Base-by-base conservation (phyloP, 2,329 filamentous ascomycete species). In the Cyphellophora attinorum region DNA sequence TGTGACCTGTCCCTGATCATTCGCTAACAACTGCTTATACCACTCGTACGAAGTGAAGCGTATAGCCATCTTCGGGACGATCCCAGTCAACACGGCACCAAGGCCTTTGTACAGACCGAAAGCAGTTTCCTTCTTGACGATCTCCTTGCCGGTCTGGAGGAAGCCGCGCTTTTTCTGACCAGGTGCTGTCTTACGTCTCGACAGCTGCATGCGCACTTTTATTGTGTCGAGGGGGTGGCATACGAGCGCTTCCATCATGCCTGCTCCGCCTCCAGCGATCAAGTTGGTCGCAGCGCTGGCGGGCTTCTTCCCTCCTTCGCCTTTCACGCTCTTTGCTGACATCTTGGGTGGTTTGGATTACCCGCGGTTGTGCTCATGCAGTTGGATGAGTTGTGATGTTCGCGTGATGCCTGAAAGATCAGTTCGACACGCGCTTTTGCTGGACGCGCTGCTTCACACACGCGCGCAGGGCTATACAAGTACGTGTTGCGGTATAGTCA, bases 121-220 rank as follows among this genome's bases (percentile, higher is more conserved):
- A 1, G 86, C 85, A 11, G 91, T 95, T 67, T 98, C 91, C 53
- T 82, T 80, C 56, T 76, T 75, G 35, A 94, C 77, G 51, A 98
- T 96, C 50, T 93, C 83, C 43, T 71, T 62, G 42, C 91, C 91
- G 2, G 91, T 98, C 37, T 69, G 69, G 46, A 95, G 58, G 66
- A 98, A 98, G 44, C 91, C 89, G 49, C 86, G 81, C 51, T 81
- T 79, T 52, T 88, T 85, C 25, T 64, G 76, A 41, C 91, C 91
- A 37, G 86, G 86, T 40, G 77, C 74, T 48, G 82, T 75, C 32
- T 83, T 85, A 58, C 91, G 78, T 48, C 81, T 75, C 37, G 91
- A 96, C 41, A 98, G 80, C 67, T 98, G 91, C 93, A 98, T 98
- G 51, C 91, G 86, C 43, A 98, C 91, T 74, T 98, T 95, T 69